Conservation (phyloP, 2,329 filamentous ascomycete species). For the Fusarium ambrosium region DNA sequence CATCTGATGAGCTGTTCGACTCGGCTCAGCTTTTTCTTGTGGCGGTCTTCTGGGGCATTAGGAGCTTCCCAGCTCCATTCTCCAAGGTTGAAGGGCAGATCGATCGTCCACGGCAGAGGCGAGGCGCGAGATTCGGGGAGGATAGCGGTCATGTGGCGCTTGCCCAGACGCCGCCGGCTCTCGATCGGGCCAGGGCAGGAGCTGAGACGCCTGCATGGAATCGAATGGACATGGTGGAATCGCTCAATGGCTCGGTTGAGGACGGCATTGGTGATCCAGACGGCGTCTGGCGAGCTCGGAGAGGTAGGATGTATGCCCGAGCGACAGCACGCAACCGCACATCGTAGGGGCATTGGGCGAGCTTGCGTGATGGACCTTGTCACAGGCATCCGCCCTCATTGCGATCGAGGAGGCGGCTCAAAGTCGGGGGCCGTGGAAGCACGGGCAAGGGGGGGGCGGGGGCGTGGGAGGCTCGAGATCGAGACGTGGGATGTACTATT, state of each 20-base stretch:
- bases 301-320: slow-evolving; percentile 34
- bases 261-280: slow-evolving; percentile 52
- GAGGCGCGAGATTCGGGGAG: slow-evolving; percentile 55
- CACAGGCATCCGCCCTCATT: slow-evolving; percentile 23
- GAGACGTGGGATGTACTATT: background rate
- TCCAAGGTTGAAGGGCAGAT: slow-evolving; percentile 58
- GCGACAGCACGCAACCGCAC: slow-evolving; percentile 46
- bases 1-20: slow-evolving; percentile 49
- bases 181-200: slow-evolving; percentile 68
- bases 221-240: slow-evolving; percentile 41
- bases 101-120: slow-evolving; percentile 62
- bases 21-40: slow-evolving; percentile 38
- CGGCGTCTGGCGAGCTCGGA: slow-evolving; percentile 39
- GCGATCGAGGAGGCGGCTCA: slow-evolving; percentile 4
- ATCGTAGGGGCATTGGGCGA: slow-evolving; percentile 50
- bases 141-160: slow-evolving; percentile 67
- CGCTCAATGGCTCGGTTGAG: slow-evolving; percentile 51
- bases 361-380: slow-evolving; percentile 4
- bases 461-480: background rate
- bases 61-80: slow-evolving; percentile 68
- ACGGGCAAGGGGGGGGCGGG: background rate
- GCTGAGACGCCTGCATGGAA: slow-evolving; percentile 50
- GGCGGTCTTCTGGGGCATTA: slow-evolving; percentile 48
- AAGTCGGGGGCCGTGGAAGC: slow-evolving; percentile 1
- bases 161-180: slow-evolving; percentile 65